Evolutionary conservation across 768 basidiomycete species (phyloP), one percentile per base, ranked within the genome.

Genomic region (Cystobasidium tubakii): DNA sequence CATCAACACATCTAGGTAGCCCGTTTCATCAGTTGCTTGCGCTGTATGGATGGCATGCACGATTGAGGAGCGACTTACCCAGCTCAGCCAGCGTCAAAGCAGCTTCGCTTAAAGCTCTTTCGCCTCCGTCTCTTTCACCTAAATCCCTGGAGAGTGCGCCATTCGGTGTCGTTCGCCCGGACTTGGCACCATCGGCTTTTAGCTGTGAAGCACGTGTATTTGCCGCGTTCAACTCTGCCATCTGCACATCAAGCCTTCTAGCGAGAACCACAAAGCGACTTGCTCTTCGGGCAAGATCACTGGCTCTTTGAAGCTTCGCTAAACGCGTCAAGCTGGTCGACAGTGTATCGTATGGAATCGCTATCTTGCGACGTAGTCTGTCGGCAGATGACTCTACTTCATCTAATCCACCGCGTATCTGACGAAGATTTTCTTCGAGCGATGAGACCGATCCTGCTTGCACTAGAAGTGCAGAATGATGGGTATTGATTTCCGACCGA

Each of bases 301-400:
- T 87, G 1, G 90, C 90, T 76, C 89, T 86, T 67, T 91, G 91
- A 13, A 94, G 84, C 50, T 89, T 88, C 67, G 89, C 86, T 17
- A 97, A 85, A 33, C 90, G 86, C 1, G 82, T 81, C 23, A 96
- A 91, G 76, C 89, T 86, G 0, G 84, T 81, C 64, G 89, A 85
- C 0, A 99, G 85, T 27, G 87, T 85, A 65, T 87, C 85, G 78
- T 95, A 90, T 0, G 96, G 96, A 0, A 86, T 82, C 62, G 90
- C 88, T 55, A 99, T 90, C 83, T 96, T 97, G 73, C 84, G 83
- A 29, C 90, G 88, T 17, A 99, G 85, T 77, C 94, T 91, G 77
- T 73, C 55, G 6, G 93, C 84, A 10, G 89, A 90, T 0, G 83
- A 79, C 50, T 90, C 88, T 42, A 95, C 84, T 73, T 92, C 89